Evolutionary conservation across 2,329 filamentous ascomycete genomes (phyloP), one percentile per base, ranked within the genome.

Genomic region (Phymatotrichopsis omnivora): DNA sequence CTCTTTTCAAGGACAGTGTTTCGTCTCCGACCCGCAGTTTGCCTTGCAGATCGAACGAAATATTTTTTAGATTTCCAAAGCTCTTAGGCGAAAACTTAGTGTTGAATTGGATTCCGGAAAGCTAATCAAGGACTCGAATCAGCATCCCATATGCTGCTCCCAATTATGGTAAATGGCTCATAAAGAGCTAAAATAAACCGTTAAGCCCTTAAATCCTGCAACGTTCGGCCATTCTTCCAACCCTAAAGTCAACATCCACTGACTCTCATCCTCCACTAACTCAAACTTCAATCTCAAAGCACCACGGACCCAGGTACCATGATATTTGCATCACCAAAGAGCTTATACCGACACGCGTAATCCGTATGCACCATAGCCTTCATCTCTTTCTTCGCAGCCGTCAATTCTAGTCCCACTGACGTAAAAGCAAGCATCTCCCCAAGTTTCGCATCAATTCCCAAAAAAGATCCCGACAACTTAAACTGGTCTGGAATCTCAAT

Each of bases 201-300:
- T 51, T 16, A 51, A 43, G 12, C 49, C 49, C 22, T 51, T 51
- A 10, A 49, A 51, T 23, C 49, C 49, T 14, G 31, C 34, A 20
- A 51, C 36, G 16, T 49, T 49, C n/a, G 45, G 34, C 46, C 46
- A 49, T 16, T 41, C 40, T 39, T 16, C 37, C 36, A 25, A 19
- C 16, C 42, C 36, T 19, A 38, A 49, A 11, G 31, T 41, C 20
- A 49, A 29, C 10, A 25, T n/a, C 19, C 40, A 27, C 17, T 38
- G 36, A 27, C 17, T 6, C 3, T 31, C 30, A 10, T 49, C 47
- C 14, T 49, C 49, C 30, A 19, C 45, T 28, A 51, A 27, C 5
- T 22, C 34, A 19, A 39, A 51, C 7, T 38, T 36, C 40, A 49
- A 37, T 2, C 17, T 32, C 19, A 51, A 30, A 7, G 45, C 11